Conservation (phyloP, 768 basidiomycete genomes). For the Phlegmacium glaucopus region DNA sequence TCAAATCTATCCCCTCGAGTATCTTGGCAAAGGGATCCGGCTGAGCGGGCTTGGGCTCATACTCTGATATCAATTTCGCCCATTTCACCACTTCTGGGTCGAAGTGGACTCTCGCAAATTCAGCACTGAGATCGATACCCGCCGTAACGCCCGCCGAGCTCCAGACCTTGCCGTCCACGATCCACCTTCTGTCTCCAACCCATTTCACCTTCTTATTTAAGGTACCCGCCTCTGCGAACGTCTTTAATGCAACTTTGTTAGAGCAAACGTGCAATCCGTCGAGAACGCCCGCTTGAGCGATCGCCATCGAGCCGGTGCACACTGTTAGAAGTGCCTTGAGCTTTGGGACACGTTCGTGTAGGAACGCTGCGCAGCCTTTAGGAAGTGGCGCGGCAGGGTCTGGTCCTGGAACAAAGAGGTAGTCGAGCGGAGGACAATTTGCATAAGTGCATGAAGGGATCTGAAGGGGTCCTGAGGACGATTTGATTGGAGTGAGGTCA, state of each 20-base stretch:
- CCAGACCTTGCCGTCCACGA: conserved; percentile 26
- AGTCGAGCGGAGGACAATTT: conserved; percentile 18
- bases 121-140: conserved; percentile 25
- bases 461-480: conserved; percentile 16
- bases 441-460: conserved; percentile 19
- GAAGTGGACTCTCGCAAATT: conserved; percentile 21
- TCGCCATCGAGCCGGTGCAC: conserved; percentile 20
- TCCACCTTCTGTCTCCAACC: conserved; percentile 25
- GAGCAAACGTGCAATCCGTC: conserved; percentile 21
- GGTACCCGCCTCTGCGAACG: conserved; percentile 5
- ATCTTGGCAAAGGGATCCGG: conserved; percentile 24
- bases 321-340: conserved; percentile 21
- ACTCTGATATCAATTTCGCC: conserved; percentile 19
- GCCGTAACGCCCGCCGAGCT: conserved; percentile 23
- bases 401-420: conserved; percentile 23
- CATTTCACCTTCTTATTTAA: conserved; percentile 24
- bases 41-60: conserved; percentile 20
- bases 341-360: conserved; percentile 13
- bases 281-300: conserved; percentile 20
- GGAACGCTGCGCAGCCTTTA: conserved; percentile 12
- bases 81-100: conserved; percentile 18
- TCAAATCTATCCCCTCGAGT: conserved; percentile 19
- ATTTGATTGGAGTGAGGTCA: conserved; percentile 11
- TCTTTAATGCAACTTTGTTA: conserved; percentile 17
- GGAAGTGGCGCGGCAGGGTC: conserved; percentile 4